phyloP scores from a whole-genome alignment of 441 rosid species.

The Viola pubescens region DNA sequence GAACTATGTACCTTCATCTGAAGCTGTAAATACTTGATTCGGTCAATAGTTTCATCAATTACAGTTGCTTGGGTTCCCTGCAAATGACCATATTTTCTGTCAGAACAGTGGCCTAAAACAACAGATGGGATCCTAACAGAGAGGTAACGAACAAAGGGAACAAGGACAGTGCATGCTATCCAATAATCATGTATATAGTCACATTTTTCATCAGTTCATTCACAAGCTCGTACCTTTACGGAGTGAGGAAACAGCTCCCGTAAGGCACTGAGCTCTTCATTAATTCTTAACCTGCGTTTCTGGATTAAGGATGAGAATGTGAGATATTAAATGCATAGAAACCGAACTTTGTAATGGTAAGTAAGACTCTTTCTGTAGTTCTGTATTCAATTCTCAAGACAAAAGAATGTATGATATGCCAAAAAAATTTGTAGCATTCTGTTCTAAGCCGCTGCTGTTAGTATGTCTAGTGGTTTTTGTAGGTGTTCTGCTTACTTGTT shows the following conservation, averaged over 20 bases:
- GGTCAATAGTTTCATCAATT: conserved; percentile 32
- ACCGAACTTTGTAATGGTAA: background rate
- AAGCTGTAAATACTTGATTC: conserved; percentile 51
- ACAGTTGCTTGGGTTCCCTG: conserved; percentile 30
- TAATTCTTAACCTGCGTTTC: conserved; percentile 37
- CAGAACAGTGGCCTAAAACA: background rate
- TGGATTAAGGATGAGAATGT: conserved; percentile 15
- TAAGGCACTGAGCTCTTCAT: conserved; percentile 33
- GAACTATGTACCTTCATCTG: conserved; percentile 43
- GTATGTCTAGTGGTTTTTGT: conserved; percentile 5
- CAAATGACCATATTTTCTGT: conserved; percentile 2
- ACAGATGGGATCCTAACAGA: background rate
- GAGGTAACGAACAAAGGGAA: background rate
- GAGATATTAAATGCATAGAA: conserved; percentile 4
- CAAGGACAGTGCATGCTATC: background rate
- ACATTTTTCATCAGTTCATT: background rate
- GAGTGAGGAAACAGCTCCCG: conserved; percentile 41
- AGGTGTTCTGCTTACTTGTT: conserved; percentile 27
- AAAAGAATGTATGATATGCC: conserved; percentile 2
- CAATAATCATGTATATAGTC: background rate
- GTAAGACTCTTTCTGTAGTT: background rate
- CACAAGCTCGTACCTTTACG: conserved; percentile 25
- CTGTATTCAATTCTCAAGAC: background rate
- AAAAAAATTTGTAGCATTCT: conserved; percentile 2
- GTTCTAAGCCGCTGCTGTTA: background rate